phyloP scores from a whole-genome alignment of 2,329 filamentous ascomycete genomes.

The Sclerotinia glacialis region DNA sequence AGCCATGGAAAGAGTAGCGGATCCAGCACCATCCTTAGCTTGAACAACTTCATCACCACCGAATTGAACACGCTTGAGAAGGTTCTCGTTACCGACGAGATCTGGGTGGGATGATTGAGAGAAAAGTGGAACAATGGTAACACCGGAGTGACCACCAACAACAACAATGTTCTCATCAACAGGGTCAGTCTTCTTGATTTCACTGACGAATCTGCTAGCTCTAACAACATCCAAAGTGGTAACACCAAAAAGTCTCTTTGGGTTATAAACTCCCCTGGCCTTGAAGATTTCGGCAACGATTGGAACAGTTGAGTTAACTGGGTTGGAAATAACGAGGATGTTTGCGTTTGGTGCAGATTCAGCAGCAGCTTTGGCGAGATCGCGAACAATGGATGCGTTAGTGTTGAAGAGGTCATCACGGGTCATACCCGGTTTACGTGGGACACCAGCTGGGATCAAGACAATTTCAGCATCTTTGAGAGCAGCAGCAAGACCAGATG shows the following conservation, averaged over 20 bases:
- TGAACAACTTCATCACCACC: slow-evolving; percentile 98
- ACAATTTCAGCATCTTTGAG: slow-evolving; percentile 94
- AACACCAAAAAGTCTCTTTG: slow-evolving; percentile 95
- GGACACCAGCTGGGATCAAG: slow-evolving; percentile 96
- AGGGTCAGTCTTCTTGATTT: slow-evolving; percentile 89
- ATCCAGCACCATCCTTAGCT: slow-evolving; percentile 97
- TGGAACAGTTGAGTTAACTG: slow-evolving; percentile 97
- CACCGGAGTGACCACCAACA: slow-evolving; percentile 93
- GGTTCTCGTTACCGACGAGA: slow-evolving; percentile 72
- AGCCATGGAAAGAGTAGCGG: slow-evolving; percentile 97
- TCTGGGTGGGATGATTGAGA: slow-evolving; percentile 86
- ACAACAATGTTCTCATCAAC: slow-evolving; percentile 92
- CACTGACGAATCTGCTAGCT: slow-evolving; percentile 92
- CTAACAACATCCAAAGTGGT: slow-evolving; percentile 98
- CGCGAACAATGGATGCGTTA: slow-evolving; percentile 97
- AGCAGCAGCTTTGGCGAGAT: slow-evolving; percentile 82
- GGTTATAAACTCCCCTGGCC: slow-evolving; percentile 86
- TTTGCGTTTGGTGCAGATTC: slow-evolving; percentile 89
- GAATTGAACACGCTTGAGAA: slow-evolving; percentile 90
- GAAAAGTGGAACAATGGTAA: slow-evolving; percentile 97
- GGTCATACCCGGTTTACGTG: slow-evolving; percentile 99
- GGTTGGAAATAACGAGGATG: slow-evolving; percentile 97
- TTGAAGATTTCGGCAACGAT: slow-evolving; percentile 97
- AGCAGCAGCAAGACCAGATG: slow-evolving; percentile 80
- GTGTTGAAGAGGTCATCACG: slow-evolving; percentile 99